Evolutionary conservation across 2,329 filamentous ascomycete genomes (phyloP).

Genomic region (Colletotrichum lentis): DNA sequence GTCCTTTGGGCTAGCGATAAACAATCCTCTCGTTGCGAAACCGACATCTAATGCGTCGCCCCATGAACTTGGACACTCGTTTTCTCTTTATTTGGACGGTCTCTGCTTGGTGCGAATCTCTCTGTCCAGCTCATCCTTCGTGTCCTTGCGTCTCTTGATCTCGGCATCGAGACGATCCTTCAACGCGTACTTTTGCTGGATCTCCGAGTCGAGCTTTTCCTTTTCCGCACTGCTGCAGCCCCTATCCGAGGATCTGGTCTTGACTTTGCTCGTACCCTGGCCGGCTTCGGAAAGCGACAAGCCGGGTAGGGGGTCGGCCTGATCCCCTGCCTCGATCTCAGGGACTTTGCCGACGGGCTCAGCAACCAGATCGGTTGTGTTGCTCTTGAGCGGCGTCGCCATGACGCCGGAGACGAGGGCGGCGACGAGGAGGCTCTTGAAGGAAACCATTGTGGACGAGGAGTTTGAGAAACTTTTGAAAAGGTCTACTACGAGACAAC

Average conservation of each 20-base stretch:
- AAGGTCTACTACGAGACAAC: background rate
- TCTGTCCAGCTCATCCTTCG: constrained; percentile 20
- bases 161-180: constrained; percentile 42
- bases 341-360: background rate
- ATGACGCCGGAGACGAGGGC: constrained; percentile 15
- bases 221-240: constrained; percentile 8
- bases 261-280: background rate
- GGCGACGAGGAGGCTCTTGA: constrained; percentile 19
- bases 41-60: background rate
- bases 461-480: background rate
- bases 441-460: constrained; percentile 16
- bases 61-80: background rate
- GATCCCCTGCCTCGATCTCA: background rate
- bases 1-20: no score
- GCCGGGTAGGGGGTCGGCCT: background rate
- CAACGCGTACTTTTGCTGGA: constrained; percentile 41
- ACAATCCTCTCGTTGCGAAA: no score
- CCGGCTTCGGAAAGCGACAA: background rate
- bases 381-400: background rate
- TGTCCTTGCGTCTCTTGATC: constrained; percentile 20
- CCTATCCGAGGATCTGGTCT: no score
- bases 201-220: constrained; percentile 41
- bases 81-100: no score
- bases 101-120: constrained; percentile 14
- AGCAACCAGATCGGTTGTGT: background rate